Percentiles rank a stretch among this genome's conserved stretches.
Evolutionary conservation across 768 basidiomycete genomes (phyloP).

Genomic region (Phylloporus sp.): DNA sequence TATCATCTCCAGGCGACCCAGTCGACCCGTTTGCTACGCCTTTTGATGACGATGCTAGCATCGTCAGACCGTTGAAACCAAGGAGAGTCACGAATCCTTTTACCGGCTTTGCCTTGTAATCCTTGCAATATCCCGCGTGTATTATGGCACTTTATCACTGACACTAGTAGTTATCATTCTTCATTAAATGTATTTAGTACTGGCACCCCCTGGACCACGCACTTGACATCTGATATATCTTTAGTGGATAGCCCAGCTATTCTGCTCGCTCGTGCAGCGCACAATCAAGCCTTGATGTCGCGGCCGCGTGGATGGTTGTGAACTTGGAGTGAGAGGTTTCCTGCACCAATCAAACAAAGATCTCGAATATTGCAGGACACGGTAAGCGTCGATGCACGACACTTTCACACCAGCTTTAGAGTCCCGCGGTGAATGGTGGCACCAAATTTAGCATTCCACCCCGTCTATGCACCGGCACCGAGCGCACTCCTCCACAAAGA

Average conservation of each 20-base stretch:
- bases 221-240: slow-evolving; percentile 21
- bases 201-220: neutral
- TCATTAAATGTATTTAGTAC: slow-evolving; percentile 9
- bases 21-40: slow-evolving; percentile 67
- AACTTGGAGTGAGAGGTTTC: too few relatives aligned
- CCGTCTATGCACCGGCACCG: slow-evolving; percentile 7
- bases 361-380: too few relatives aligned
- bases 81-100: slow-evolving; percentile 57
- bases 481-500: slow-evolving; percentile 55
- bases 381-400: too few relatives aligned
- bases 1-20: slow-evolving; percentile 32
- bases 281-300: too few relatives aligned
- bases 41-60: slow-evolving; percentile 65
- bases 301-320: too few relatives aligned
- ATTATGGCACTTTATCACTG: slow-evolving; percentile 9
- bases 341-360: too few relatives aligned
- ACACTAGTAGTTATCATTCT: slow-evolving; percentile 10
- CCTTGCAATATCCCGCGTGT: neutral
- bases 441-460: neutral
- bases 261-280: neutral
- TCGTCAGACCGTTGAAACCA: slow-evolving; percentile 27
- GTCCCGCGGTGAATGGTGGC: too few relatives aligned
- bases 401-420: too few relatives aligned
- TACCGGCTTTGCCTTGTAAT: slow-evolving; percentile 31
- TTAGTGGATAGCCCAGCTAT: slow-evolving; percentile 15